Percentiles rank a stretch among this genome's conserved stretches.
phyloP scores from a whole-genome alignment of 2,329 filamentous ascomycete species.

The Botrytis aclada region DNA sequence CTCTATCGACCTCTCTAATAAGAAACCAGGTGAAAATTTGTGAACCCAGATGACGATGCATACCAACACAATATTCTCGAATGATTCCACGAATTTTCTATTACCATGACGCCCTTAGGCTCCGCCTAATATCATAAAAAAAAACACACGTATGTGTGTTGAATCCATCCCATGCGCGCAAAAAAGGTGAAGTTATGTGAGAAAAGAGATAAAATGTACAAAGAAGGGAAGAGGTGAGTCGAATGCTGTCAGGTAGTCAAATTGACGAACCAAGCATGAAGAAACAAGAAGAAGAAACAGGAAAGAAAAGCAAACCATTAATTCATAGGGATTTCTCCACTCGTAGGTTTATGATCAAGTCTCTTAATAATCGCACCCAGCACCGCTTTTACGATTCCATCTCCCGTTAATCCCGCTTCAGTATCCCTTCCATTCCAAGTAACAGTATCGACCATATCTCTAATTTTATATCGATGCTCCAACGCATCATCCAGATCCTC shows the following conservation, averaged over 20 bases:
- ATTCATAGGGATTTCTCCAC: constrained; percentile 23
- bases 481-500: constrained; percentile 73
- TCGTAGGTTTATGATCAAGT: constrained; percentile 51
- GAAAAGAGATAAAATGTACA: background rate
- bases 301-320: background rate
- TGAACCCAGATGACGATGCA: background rate
- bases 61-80: background rate
- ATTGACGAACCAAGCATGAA: no score
- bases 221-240: background rate
- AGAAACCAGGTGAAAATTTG: background rate
- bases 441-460: constrained; percentile 92
- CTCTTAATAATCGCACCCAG: constrained; percentile 71
- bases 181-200: background rate
- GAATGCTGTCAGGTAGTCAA: background rate
- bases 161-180: background rate
- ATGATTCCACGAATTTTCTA: background rate
- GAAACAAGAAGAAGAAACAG: no score
- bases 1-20: background rate
- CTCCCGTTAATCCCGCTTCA: constrained; percentile 53
- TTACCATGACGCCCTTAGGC: background rate
- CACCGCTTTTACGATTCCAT: constrained; percentile 77
- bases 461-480: constrained; percentile 51
- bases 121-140: background rate
- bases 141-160: background rate
- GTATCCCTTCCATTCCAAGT: constrained; percentile 57